phyloP scores from a whole-genome alignment of 2,329 filamentous ascomycete genomes.

The Microsporum audouinii region DNA sequence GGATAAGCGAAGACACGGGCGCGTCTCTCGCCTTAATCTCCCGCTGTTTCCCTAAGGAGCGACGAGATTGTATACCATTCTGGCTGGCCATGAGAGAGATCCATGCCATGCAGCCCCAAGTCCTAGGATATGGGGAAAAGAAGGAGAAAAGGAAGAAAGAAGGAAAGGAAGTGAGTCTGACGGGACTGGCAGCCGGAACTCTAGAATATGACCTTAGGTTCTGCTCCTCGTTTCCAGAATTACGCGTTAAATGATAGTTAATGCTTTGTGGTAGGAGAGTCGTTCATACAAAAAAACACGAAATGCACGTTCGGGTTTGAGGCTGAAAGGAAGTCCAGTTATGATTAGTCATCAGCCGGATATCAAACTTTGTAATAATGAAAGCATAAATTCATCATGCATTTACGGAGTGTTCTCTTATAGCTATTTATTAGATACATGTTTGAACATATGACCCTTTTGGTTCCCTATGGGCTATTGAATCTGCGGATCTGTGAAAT shows the following conservation, averaged over 20 bases:
- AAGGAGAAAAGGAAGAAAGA: not conserved
- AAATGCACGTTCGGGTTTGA: too few species aligned
- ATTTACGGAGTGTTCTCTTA: too few species aligned
- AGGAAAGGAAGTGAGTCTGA: not conserved
- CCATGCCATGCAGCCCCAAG: conserved; percentile 7
- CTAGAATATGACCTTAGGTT: not conserved
- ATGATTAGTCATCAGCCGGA: too few species aligned
- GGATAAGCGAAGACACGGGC: conserved; percentile 61
- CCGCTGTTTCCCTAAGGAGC: conserved; percentile 3
- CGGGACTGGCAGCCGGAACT: not conserved
- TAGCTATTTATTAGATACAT: too few species aligned
- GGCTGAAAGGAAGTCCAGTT: too few species aligned
- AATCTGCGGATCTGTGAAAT: too few species aligned
- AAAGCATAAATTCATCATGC: too few species aligned
- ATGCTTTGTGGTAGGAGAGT: not conserved
- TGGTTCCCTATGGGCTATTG: too few species aligned
- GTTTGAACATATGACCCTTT: too few species aligned
- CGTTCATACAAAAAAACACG: too few species aligned
- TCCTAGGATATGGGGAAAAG: not conserved
- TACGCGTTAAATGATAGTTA: not conserved
- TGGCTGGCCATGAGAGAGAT: conserved; percentile 8
- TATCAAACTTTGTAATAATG: too few species aligned
- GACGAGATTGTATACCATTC: conserved; percentile 9
- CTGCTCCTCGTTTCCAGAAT: not conserved
- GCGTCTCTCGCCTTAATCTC: conserved; percentile 15